Evolutionary conservation across 352 stramenopile species (phyloP).

Genomic region (Globisporangium uncinulatum): DNA sequence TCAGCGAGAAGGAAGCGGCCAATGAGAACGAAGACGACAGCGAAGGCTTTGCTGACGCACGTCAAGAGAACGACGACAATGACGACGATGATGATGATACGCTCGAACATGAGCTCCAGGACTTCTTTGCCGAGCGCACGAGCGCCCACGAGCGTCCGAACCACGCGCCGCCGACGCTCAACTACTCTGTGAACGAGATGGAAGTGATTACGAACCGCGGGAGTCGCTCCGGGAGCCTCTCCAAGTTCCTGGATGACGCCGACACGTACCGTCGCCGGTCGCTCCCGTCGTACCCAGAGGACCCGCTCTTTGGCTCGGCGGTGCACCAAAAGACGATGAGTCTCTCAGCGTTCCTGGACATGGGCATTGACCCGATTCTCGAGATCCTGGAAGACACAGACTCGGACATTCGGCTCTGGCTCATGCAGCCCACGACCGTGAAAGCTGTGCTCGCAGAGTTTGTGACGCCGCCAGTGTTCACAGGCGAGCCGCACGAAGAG

Average conservation of each 20-base stretch:
- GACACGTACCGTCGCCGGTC: conserved; percentile 70
- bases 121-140: conserved; percentile 11
- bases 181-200: conserved; percentile 80
- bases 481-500: conserved; percentile 75
- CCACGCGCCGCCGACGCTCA: conserved; percentile 53
- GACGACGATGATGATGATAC: conserved; percentile 21
- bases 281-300: conserved; percentile 69
- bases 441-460: conserved; percentile 77
- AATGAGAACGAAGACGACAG: background rate
- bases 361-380: conserved; percentile 82
- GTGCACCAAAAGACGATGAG: conserved; percentile 67
- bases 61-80: conserved; percentile 13
- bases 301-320: conserved; percentile 33
- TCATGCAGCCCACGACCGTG: conserved; percentile 74
- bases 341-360: conserved; percentile 59
- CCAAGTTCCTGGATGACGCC: conserved; percentile 75
- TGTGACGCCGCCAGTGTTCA: conserved; percentile 69
- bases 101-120: conserved; percentile 20
- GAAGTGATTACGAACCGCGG: conserved; percentile 76
- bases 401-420: conserved; percentile 79
- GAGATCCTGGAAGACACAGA: conserved; percentile 84
- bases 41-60: conserved; percentile 12
- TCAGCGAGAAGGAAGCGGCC: background rate
- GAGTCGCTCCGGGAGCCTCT: conserved; percentile 59
- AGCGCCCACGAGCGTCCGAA: conserved; percentile 7